A percentile compares a stretch with the other conserved stretches of the same genome.
These are phyloP conservation scores for Podila verticillata DNA, from an alignment of 192 early-diverging fungal species.

Conservation along the genomic window DNA sequence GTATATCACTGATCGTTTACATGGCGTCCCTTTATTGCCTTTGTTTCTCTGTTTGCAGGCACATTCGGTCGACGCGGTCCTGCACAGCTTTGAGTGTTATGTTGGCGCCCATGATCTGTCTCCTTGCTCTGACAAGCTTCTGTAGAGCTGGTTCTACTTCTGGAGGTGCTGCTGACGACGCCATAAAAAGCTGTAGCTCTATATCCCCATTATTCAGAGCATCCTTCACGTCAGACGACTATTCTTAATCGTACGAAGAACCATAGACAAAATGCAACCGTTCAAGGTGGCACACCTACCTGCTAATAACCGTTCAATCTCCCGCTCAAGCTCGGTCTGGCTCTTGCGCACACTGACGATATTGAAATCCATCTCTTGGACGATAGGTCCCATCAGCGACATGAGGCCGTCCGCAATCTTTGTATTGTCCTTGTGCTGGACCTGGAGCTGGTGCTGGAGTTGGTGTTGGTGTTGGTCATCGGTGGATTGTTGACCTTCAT, in stretches of 20 bases:
- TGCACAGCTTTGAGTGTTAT: slow-evolving; percentile 56
- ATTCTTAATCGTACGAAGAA: no score
- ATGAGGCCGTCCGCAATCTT: slow-evolving; percentile 55
- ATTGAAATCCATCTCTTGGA: slow-evolving; percentile 62
- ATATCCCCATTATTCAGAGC: not conserved
- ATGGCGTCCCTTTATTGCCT: no score
- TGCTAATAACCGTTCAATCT: slow-evolving; percentile 65
- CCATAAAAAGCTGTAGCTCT: slow-evolving; percentile 64
- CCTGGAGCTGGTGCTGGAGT: not conserved
- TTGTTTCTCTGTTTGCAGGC: slow-evolving; percentile 40
- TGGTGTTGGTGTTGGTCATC: not conserved
- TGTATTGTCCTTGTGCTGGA: slow-evolving; percentile 10
- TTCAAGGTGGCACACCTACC: slow-evolving; percentile 35
- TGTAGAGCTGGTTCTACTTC: slow-evolving; percentile 59
- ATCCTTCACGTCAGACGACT: no score
- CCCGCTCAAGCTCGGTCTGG: slow-evolving; percentile 63
- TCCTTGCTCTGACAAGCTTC: slow-evolving; percentile 58
- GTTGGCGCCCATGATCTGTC: slow-evolving; percentile 56
- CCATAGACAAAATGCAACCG: no score
- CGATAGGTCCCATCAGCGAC: slow-evolving; percentile 54
- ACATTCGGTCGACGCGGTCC: slow-evolving; percentile 55
- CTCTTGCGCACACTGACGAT: slow-evolving; percentile 61
- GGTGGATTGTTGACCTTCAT: not conserved
- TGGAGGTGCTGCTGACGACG: slow-evolving; percentile 57
- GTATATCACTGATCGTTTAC: no score